phyloP scores from a whole-genome alignment of 1,284 basidiomycete species.

The Apiotrichum veenhuisii region DNA sequence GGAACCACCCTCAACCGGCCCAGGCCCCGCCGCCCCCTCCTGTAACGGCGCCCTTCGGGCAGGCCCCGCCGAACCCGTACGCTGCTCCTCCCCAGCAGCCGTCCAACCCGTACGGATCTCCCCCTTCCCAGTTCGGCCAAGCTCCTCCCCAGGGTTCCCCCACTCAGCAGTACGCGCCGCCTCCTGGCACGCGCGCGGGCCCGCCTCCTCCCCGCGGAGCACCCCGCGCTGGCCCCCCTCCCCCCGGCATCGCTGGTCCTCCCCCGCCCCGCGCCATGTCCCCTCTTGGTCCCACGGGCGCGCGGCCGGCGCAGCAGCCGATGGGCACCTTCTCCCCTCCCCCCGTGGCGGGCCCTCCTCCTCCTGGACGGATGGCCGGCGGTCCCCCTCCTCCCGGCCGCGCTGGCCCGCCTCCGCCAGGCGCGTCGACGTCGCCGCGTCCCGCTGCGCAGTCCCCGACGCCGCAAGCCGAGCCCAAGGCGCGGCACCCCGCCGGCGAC shows the following conservation, averaged over 20 bases:
- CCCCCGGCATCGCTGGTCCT: constrained; percentile 52
- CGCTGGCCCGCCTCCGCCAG: constrained; percentile 18
- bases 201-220: constrained; percentile 30
- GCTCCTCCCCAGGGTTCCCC: constrained; percentile 13
- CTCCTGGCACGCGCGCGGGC: constrained; percentile 28
- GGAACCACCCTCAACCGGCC: not conserved
- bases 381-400: constrained; percentile 35
- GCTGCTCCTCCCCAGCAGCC: constrained; percentile 1
- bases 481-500: constrained; percentile 71
- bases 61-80: constrained; percentile 1
- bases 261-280: constrained; percentile 51
- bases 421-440: constrained; percentile 4
- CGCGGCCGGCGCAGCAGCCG: constrained; percentile 17
- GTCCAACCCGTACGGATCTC: not conserved
- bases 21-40: constrained; percentile 16
- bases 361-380: constrained; percentile 17
- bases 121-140: constrained; percentile 9
- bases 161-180: constrained; percentile 5
- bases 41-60: constrained; percentile 3
- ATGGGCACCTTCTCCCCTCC: constrained; percentile 16
- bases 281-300: constrained; percentile 35
- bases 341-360: constrained; percentile 29
- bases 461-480: constrained; percentile 50
- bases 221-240: constrained; percentile 47
- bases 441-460: constrained; percentile 11